phyloP scores from a whole-genome alignment of 805 yeast genomes.

The Metschnikowia arizonensis region DNA sequence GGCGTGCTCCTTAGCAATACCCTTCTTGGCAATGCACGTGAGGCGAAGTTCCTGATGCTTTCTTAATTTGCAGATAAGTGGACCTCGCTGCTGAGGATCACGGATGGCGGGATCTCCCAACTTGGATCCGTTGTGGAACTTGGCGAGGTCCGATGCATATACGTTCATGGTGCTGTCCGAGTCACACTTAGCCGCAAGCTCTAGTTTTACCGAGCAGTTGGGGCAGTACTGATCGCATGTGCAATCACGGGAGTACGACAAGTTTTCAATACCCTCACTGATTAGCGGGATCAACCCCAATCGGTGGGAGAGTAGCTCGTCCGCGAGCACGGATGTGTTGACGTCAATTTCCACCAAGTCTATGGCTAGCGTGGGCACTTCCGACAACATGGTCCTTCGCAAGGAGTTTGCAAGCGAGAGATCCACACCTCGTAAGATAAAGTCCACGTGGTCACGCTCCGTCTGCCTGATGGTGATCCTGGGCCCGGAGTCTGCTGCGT shows the following conservation, averaged over 20 bases:
- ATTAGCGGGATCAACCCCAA: slow-evolving; percentile 88
- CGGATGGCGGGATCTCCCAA: slow-evolving; percentile 84
- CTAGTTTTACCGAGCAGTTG: slow-evolving; percentile 85
- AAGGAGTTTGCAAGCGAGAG: slow-evolving; percentile 87
- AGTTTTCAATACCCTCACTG: slow-evolving; percentile 75
- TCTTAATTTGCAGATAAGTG: slow-evolving; percentile 85
- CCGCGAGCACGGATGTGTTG: slow-evolving; percentile 93
- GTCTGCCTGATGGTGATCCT: slow-evolving; percentile 85
- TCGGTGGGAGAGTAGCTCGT: slow-evolving; percentile 93
- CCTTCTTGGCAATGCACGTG: slow-evolving; percentile 94
- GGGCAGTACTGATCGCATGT: slow-evolving; percentile 98
- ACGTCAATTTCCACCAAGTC: slow-evolving; percentile 92
- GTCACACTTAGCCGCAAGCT: slow-evolving; percentile 84
- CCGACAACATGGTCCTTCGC: slow-evolving; percentile 89
- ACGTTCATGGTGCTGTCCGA: slow-evolving; percentile 85
- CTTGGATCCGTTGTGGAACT: slow-evolving; percentile 40
- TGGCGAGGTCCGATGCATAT: slow-evolving; percentile 72
- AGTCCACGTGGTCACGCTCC: slow-evolving; percentile 83
- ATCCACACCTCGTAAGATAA: slow-evolving; percentile 83
- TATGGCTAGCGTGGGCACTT: slow-evolving; percentile 94
- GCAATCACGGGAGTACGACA: slow-evolving; percentile 90
- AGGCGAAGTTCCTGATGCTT: slow-evolving; percentile 87
- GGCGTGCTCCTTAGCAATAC: slow-evolving; percentile 96
- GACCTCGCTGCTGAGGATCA: slow-evolving; percentile 75
- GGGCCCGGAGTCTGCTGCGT: slow-evolving; percentile 49